Evolutionary conservation across 2,329 filamentous ascomycete genomes (phyloP).

Genomic region (Arthrinium phaeospermum): DNA sequence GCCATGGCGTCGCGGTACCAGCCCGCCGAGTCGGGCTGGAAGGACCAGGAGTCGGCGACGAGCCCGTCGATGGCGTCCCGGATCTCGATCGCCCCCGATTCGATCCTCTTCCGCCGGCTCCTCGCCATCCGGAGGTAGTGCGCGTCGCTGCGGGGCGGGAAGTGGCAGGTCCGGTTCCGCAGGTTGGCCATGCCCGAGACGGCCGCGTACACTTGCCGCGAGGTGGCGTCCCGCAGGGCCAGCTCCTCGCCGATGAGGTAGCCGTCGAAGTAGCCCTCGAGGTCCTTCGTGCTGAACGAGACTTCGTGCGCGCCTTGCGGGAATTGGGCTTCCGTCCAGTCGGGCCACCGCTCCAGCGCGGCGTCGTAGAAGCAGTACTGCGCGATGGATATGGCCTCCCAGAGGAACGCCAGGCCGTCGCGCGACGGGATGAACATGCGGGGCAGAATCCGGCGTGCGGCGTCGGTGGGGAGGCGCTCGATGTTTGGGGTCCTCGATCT

Average conservation of each 20-base stretch:
- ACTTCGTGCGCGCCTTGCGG: constrained; percentile 4
- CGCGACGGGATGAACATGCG: background rate
- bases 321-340: background rate
- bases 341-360: background rate
- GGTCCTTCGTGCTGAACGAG: background rate
- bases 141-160: background rate
- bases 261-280: background rate
- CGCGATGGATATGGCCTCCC: background rate
- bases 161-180: background rate
- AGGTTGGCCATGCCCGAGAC: background rate
- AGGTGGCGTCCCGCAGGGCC: background rate
- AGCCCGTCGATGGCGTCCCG: background rate
- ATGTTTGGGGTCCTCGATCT: background rate
- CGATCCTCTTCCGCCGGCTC: no score
- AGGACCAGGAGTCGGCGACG: background rate
- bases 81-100: background rate
- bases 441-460: background rate
- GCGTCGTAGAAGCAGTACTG: background rate
- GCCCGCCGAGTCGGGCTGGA: background rate
- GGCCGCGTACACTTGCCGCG: background rate
- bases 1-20: background rate
- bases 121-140: background rate
- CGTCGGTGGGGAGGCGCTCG: background rate
- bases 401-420: background rate
- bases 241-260: background rate